Conservation (phyloP, 2,329 filamentous ascomycete genomes). For the Botrytis elliptica region DNA sequence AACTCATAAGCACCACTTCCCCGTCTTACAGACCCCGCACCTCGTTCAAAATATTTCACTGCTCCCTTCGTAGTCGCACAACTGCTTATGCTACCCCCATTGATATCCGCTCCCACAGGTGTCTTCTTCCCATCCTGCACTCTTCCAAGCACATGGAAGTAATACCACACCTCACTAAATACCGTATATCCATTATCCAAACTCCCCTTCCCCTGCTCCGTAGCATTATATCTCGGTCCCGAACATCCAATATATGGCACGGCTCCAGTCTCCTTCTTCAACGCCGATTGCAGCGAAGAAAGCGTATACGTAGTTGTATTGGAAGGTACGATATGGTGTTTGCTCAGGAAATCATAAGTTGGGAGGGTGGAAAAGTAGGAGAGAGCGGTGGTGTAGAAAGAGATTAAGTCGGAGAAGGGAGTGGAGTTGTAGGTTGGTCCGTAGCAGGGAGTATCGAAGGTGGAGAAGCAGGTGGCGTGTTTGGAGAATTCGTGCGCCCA, state of each 20-base stretch:
- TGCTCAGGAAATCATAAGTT: constrained; percentile 59
- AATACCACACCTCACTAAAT: constrained; percentile 66
- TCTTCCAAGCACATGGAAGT: constrained; percentile 57
- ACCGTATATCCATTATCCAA: constrained; percentile 56
- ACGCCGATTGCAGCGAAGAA: constrained; percentile 49
- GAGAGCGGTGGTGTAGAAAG: constrained; percentile 46
- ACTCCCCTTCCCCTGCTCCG: constrained; percentile 53
- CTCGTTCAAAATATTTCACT: constrained; percentile 55
- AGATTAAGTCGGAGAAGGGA: not conserved
- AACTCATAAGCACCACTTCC: constrained; percentile 2
- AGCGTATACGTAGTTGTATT: constrained; percentile 59
- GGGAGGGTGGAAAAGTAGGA: constrained; percentile 57
- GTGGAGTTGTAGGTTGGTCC: constrained; percentile 47
- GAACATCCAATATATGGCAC: constrained; percentile 61
- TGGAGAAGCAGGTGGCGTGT: constrained; percentile 66
- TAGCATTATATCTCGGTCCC: constrained; percentile 60
- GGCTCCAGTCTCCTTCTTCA: constrained; percentile 52
- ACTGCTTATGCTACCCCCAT: constrained; percentile 50
- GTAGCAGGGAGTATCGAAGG: constrained; percentile 65
- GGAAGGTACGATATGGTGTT: constrained; percentile 53
- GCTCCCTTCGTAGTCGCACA: constrained; percentile 55
- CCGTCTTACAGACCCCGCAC: constrained; percentile 25
- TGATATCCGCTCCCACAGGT: constrained; percentile 40
- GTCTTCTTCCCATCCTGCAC: constrained; percentile 49
- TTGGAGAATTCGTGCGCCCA: constrained; percentile 69